Evolutionary conservation across 2,329 filamentous ascomycete species (phyloP).

Genomic region (Nothomitra cinnamomea): DNA sequence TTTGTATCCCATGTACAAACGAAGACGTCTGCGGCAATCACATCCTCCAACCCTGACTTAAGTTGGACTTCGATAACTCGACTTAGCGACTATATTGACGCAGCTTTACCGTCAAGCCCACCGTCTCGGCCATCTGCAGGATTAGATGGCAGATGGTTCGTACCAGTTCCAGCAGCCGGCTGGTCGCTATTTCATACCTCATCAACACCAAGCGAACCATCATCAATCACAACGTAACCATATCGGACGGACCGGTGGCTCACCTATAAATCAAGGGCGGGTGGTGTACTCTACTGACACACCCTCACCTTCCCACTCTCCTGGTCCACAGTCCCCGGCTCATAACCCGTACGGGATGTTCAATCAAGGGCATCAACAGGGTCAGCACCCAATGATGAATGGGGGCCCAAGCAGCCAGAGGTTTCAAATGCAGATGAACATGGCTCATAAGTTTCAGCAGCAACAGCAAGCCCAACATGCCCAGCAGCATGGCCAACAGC

Average conservation of each 20-base stretch:
- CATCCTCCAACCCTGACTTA: background rate
- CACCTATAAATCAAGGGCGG: conserved; percentile 26
- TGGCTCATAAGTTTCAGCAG: conserved; percentile 55
- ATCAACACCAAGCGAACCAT: conserved; percentile 33
- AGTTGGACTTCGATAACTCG: conserved; percentile 4
- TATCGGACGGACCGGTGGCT: conserved; percentile 28
- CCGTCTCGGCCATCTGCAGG: conserved; percentile 9
- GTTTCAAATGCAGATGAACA: conserved; percentile 35
- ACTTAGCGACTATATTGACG: conserved; percentile 14
- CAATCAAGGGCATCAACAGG: conserved; percentile 48
- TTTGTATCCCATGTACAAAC: conserved; percentile 5
- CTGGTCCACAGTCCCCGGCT: conserved; percentile 32
- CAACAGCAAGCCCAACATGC: conserved; percentile 42
- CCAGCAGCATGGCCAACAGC: conserved; percentile 24
- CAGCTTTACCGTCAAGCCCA: conserved; percentile 17
- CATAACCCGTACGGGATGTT: conserved; percentile 45
- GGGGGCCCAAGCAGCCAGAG: conserved; percentile 44
- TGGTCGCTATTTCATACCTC: conserved; percentile 41
- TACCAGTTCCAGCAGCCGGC: conserved; percentile 44
- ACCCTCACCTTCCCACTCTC: conserved; percentile 40
- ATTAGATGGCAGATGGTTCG: conserved; percentile 52
- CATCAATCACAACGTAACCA: conserved; percentile 25
- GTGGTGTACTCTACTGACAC: conserved; percentile 32
- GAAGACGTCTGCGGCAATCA: conserved; percentile 4
- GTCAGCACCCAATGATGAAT: conserved; percentile 62